Conservation (phyloP, 768 basidiomycete species). For the Tricholoma furcatifolium region DNA sequence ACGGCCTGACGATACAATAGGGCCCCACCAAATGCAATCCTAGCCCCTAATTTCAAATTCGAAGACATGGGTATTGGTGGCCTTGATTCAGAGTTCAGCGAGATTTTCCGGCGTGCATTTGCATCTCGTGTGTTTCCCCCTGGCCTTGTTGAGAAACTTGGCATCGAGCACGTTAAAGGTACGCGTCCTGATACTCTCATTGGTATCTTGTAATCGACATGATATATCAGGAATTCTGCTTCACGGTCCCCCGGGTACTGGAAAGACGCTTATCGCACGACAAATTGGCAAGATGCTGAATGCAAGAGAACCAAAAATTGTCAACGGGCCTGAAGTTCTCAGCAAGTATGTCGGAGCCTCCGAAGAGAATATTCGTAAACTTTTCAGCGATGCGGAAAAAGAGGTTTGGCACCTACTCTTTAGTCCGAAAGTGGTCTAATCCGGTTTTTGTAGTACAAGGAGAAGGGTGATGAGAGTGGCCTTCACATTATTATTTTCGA, state of each 20-base stretch:
- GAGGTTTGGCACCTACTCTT: constrained; percentile 53
- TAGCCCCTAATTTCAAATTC: constrained; percentile 98
- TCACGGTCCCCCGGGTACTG: constrained; percentile 96
- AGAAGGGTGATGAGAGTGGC: constrained; percentile 95
- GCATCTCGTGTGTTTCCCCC: constrained; percentile 99
- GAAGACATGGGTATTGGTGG: constrained; percentile 99
- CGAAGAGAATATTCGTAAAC: constrained; percentile 96
- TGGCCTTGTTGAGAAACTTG: constrained; percentile 93
- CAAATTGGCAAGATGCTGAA: constrained; percentile 99
- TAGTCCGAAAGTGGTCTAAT: neutral
- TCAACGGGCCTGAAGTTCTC: constrained; percentile 96
- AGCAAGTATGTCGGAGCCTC: constrained; percentile 97
- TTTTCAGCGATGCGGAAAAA: constrained; percentile 98
- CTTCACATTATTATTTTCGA: constrained; percentile 99
- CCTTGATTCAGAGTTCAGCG: constrained; percentile 89
- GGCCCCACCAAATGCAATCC: constrained; percentile 89
- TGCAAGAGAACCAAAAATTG: constrained; percentile 95
- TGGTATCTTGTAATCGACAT: neutral
- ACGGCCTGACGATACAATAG: constrained; percentile 33
- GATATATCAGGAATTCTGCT: constrained; percentile 75
- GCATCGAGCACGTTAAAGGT: constrained; percentile 99
- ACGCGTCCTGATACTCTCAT: constrained; percentile 11
- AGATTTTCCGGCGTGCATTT: constrained; percentile 98
- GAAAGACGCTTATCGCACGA: constrained; percentile 96
- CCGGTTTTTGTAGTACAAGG: constrained; percentile 70